Evolutionary conservation across 768 basidiomycete species (phyloP).

Genomic region (Boletus rufocinnamomeus): DNA sequence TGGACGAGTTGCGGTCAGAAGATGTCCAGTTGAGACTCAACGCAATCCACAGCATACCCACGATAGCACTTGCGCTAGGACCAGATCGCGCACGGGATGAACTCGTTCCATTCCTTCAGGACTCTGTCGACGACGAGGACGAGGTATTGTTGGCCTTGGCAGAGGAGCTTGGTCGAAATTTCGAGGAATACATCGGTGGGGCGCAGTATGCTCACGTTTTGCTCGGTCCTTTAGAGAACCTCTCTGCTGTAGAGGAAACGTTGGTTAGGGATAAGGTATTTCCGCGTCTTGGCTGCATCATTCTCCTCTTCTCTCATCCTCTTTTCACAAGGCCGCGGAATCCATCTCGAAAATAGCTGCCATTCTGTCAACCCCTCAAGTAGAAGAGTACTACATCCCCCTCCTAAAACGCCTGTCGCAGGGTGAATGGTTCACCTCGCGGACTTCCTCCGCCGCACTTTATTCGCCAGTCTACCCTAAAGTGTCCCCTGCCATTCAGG

Average conservation of each 20-base stretch:
- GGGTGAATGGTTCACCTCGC: conserved; percentile 99
- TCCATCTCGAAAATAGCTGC: conserved; percentile 89
- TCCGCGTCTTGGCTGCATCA: neutral
- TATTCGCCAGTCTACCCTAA: conserved; percentile 89
- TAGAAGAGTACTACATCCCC: conserved; percentile 91
- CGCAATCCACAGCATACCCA: conserved; percentile 95
- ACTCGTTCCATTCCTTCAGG: conserved; percentile 94
- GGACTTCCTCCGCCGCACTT: conserved; percentile 93
- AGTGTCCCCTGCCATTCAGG: conserved; percentile 70
- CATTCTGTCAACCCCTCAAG: conserved; percentile 72
- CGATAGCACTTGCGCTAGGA: conserved; percentile 95
- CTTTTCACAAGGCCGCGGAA: conserved; percentile 75
- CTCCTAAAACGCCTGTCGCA: conserved; percentile 84
- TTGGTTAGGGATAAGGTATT: conserved; percentile 94
- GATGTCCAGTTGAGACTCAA: conserved; percentile 96
- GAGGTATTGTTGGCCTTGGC: conserved; percentile 95
- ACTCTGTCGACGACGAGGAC: conserved; percentile 99
- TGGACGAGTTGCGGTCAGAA: conserved; percentile 97
- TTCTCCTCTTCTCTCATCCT: conserved; percentile 4
- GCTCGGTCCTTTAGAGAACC: conserved; percentile 90
- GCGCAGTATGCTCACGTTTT: conserved; percentile 82
- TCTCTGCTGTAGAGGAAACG: conserved; percentile 97
- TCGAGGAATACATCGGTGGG: conserved; percentile 95
- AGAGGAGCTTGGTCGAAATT: conserved; percentile 89
- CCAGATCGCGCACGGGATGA: conserved; percentile 94